Conservation (phyloP, 495 filamentous ascomycete genomes). For the Aeminium ludgeri region DNA sequence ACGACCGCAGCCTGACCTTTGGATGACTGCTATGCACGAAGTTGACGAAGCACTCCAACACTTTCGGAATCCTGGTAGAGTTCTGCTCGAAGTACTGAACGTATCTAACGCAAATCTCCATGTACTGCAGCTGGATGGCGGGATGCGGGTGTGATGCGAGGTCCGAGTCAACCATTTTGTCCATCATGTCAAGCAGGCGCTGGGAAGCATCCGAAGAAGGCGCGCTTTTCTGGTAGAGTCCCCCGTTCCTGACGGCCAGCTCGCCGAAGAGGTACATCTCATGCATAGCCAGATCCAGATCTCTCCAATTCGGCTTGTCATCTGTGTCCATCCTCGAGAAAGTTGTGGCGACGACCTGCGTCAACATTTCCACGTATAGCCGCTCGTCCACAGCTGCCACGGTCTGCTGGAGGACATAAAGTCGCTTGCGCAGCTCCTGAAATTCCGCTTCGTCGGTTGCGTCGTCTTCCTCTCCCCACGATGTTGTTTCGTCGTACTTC, state of each 20-base stretch:
- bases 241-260: slow-evolving; percentile 65
- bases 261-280: slow-evolving; percentile 97
- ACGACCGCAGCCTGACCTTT: slow-evolving; percentile 73
- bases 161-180: slow-evolving; percentile 84
- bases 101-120: slow-evolving; percentile 95
- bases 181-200: slow-evolving; percentile 76
- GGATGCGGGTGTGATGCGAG: slow-evolving; percentile 77
- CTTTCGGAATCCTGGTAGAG: slow-evolving; percentile 56
- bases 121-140: slow-evolving; percentile 83
- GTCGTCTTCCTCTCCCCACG: slow-evolving; percentile 87
- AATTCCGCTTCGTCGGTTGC: slow-evolving; percentile 98
- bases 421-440: slow-evolving; percentile 72
- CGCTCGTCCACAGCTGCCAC: slow-evolving; percentile 69
- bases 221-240: slow-evolving; percentile 63
- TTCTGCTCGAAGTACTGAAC: slow-evolving; percentile 81
- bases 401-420: slow-evolving; percentile 79
- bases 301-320: slow-evolving; percentile 77
- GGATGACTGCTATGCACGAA: slow-evolving; percentile 74
- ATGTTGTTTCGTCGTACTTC: slow-evolving; percentile 86
- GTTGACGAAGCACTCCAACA: slow-evolving; percentile 81
- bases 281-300: slow-evolving; percentile 86
- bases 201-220: slow-evolving; percentile 59
- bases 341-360: slow-evolving; percentile 61
- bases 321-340: slow-evolving; percentile 59
- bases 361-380: slow-evolving; percentile 73